Percentiles rank a stretch among this genome's conserved stretches.
phyloP scores from a whole-genome alignment of 2,329 filamentous ascomycete genomes.

The Diaporthe sp. region DNA sequence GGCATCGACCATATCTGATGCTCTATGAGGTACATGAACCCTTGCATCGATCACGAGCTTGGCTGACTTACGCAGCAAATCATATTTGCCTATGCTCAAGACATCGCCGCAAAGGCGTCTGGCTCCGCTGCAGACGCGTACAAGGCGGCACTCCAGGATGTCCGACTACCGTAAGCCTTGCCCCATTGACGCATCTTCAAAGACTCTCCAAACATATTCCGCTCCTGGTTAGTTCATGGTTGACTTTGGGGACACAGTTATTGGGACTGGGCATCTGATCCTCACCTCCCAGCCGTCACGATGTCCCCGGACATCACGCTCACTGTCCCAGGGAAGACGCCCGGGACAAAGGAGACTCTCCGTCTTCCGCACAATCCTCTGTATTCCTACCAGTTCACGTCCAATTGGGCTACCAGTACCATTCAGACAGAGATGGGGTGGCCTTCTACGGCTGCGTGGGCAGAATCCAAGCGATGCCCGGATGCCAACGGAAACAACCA shows the following conservation, averaged over 20 bases:
- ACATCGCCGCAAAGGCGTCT: constrained; percentile 22
- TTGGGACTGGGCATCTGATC: constrained; percentile 23
- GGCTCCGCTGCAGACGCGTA: constrained; percentile 15
- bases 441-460: constrained; percentile 3
- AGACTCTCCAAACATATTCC: not conserved
- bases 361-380: not conserved
- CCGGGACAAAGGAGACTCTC: not conserved
- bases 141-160: not conserved
- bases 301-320: constrained; percentile 21
- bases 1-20: constrained; percentile 21
- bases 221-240: rapidly evolving
- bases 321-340: not conserved
- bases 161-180: constrained; percentile 13
- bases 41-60: rapidly evolving
- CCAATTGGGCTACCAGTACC: not conserved
- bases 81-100: constrained; percentile 29
- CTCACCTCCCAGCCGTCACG: constrained; percentile 5
- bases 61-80: constrained; percentile 13
- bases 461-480: constrained; percentile 26
- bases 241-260: not conserved
- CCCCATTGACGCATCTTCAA: not conserved
- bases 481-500: constrained; percentile 20
- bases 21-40: not conserved
- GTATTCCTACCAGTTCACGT: constrained; percentile 1
- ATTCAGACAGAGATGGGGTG: not conserved